Evolutionary conservation across 768 basidiomycete species (phyloP), one percentile per base, ranked within the genome.

Genomic region (Leccinum obscurum): DNA sequence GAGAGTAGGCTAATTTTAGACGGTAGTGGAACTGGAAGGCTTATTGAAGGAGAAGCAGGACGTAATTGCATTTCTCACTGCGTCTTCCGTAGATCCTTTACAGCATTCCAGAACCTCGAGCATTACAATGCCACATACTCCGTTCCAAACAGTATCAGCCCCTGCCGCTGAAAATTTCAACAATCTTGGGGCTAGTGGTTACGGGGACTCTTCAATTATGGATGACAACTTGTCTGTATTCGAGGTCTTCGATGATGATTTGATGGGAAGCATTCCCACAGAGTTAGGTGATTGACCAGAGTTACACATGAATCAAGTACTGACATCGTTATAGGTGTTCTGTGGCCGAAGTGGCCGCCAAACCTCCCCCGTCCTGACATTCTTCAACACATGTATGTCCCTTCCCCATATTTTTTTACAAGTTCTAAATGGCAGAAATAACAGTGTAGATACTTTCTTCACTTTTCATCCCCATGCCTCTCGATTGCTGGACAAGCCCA

Each of bases 401-500:
- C 56, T 26, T 44, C 24, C 34, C 1, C 9, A 24, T 44, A 54
- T 51, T 4, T 11, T 28, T 28, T 28, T 8, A 26, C 48, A 10
- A 6, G 20, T 26, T 34, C 34, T 64, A 13, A 57, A 37, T 13
- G 15, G 22, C 22, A 24, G 39, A 20, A 24, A 34, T 20, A 26
- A 53, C 59, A 90, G 88, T 50, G 83, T 92, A 55, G 89, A 92
- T 35, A 84, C 85, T 3, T 95, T 93, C 75, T 94, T 94, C 72
- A 77, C 80, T 11, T 88, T 85, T 66, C 87, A 90, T 52, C 91
- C 90, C 13, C 86, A 90, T 64, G 85, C 89, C 3, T 78, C 80
- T 59, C 85, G 87, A 37, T 76, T 94, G 28, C 80, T 95, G 61
- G 89, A 93, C 73, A 78, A 75, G 3, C 72, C 85, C 1, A 84